Base-by-base conservation (phyloP, 148 eudicot species). In the Vaccinium corymbosum region DNA sequence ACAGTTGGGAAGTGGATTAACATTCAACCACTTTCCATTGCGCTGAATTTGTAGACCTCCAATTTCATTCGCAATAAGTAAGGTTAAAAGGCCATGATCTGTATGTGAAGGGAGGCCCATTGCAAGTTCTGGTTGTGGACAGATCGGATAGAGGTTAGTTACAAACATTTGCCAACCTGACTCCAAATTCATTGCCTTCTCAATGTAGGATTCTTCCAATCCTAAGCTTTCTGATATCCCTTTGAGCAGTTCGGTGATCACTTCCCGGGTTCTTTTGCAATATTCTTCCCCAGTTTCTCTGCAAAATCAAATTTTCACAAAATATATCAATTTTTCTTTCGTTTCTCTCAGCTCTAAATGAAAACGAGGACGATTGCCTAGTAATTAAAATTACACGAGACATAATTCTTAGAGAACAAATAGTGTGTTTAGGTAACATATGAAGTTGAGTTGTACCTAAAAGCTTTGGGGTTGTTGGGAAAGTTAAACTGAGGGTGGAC, bases 401-500 rank as follows among this genome's bases (percentile, higher is more conserved):
- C 2, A 4, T 42, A 61, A 20, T n/a, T 61, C 12, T 61, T n/a
- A 61, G 8, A 61, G 12, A 61, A 20, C 11, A 35, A 35, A 35
- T 35, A 0, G 38, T 35, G 38, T 35, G 38, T 25, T 61, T 66
- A 27, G 66, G 66, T 68, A 3, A 27, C 15, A 10, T 42, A 22
- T 22, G 11, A 50, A 12, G 0, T 11, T 25, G 17, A 77, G 51
- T 51, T 38, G 52, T 85, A 85, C 87, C 87, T 76, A 78, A 81
- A 85, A 81, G 82, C 81, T 3, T 8, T 2, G 71, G 92, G 92
- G 73, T 87, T 88, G 62, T 74, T 74, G 61, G 92, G 92, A 12
- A 73, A 88, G 64, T 88, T 82, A 82, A 90, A 90, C 12, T 90
- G 51, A 11, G 90, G 92, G 61, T 90, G 89, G 4, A 87, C 90